Percentiles rank a stretch among this genome's conserved stretches.
phyloP scores from a whole-genome alignment of 257 asterid genomes.

The Asclepias syriaca region DNA sequence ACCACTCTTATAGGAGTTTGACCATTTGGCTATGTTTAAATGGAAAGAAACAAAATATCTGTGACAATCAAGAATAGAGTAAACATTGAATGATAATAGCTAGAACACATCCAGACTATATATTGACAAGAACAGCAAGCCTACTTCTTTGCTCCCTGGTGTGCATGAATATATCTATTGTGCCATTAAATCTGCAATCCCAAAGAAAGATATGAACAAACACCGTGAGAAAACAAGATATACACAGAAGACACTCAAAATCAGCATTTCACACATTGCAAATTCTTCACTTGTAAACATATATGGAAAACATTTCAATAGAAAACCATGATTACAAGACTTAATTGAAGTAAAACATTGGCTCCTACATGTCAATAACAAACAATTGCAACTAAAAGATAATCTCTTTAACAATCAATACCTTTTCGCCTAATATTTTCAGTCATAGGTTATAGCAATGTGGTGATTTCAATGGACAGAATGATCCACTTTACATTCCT shows the following conservation, averaged over 20 bases:
- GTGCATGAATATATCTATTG: background rate
- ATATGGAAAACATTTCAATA: background rate
- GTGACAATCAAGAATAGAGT: background rate
- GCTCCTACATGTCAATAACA: background rate
- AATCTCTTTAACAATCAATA: background rate
- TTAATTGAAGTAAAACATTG: background rate
- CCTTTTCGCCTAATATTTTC: background rate
- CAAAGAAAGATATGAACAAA: background rate
- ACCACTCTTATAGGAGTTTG: background rate
- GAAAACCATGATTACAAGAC: background rate
- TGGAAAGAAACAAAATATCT: background rate
- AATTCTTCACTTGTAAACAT: background rate
- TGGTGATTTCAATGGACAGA: background rate
- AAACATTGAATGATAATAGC: background rate
- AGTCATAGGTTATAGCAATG: background rate
- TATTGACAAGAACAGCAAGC: background rate
- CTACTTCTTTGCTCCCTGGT: background rate
- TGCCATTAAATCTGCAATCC: constrained; percentile 10
- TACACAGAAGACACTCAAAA: background rate
- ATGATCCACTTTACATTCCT: background rate
- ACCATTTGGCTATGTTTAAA: background rate
- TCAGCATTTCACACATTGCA: background rate
- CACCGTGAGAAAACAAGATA: background rate
- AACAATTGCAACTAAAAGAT: background rate
- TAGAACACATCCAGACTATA: background rate